phyloP scores from a whole-genome alignment of 2,329 filamentous ascomycete genomes.

The Chlorencoelia australis region DNA sequence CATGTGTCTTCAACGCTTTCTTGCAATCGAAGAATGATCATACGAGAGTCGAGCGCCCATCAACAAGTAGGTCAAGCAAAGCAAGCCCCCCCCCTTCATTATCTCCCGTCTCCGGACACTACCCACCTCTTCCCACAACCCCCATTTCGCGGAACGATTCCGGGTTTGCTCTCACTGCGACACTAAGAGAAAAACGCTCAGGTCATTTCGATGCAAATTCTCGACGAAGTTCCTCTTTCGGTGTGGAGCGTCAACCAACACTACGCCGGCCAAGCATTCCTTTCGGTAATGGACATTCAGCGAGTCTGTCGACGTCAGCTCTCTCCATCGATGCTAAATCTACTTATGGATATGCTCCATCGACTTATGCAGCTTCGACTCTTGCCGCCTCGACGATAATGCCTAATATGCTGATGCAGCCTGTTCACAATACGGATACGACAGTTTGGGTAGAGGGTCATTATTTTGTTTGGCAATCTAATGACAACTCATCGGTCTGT shows the following conservation, averaged over 20 bases:
- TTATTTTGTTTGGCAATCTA: slow-evolving; percentile 57
- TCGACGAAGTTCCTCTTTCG: slow-evolving; percentile 90
- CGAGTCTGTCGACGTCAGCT: slow-evolving; percentile 61
- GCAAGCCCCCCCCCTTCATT: slow-evolving; percentile 54
- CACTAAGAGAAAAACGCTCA: slow-evolving; percentile 85
- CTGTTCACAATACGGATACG: slow-evolving; percentile 67
- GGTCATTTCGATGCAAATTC: slow-evolving; percentile 71
- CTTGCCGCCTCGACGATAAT: slow-evolving; percentile 77
- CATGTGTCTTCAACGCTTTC: slow-evolving; percentile 86
- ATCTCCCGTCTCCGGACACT: slow-evolving; percentile 70
- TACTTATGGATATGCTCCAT: slow-evolving; percentile 61
- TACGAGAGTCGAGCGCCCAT: slow-evolving; percentile 62
- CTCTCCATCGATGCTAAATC: slow-evolving; percentile 29
- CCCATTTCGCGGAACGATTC: slow-evolving; percentile 86
- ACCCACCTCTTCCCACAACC: slow-evolving; percentile 65
- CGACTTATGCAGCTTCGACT: slow-evolving; percentile 78
- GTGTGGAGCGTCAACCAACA: slow-evolving; percentile 59
- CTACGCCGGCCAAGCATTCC: slow-evolving; percentile 62
- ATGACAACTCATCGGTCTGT: slow-evolving; percentile 53
- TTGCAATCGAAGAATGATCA: slow-evolving; percentile 61
- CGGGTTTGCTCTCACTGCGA: slow-evolving; percentile 76
- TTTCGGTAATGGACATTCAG: slow-evolving; percentile 56
- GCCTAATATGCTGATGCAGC: slow-evolving; percentile 73
- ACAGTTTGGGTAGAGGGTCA: slow-evolving; percentile 80
- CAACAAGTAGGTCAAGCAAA: slow-evolving; percentile 56